Evolutionary conservation across 2,329 filamentous ascomycete species (phyloP).

Genomic region (Verticillium klebahnii): DNA sequence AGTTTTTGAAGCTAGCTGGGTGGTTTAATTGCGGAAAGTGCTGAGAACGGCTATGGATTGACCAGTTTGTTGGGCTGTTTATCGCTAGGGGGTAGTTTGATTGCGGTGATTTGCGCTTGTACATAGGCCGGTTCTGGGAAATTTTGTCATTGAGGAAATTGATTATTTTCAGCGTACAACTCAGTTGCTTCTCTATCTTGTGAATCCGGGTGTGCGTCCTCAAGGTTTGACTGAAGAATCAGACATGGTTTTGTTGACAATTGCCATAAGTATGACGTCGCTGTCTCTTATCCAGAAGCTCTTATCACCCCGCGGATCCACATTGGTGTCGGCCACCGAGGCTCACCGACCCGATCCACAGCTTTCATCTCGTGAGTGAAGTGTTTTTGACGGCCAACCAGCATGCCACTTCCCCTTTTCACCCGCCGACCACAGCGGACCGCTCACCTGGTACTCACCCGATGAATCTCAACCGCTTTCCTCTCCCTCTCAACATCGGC

Average conservation of each 20-base stretch:
- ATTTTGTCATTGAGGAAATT: not conserved
- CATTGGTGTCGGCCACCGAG: not conserved
- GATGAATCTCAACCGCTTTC: conserved; percentile 40
- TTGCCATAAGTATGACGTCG: not conserved
- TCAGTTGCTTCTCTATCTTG: no score
- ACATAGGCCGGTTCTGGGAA: not conserved
- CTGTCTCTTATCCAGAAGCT: not conserved
- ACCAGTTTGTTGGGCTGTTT: not conserved
- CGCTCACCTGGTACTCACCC: not conserved
- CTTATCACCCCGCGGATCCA: not conserved
- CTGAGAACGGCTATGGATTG: not conserved
- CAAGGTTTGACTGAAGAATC: not conserved
- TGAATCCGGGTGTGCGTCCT: no score
- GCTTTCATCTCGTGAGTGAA: not conserved
- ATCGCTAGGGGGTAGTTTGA: not conserved
- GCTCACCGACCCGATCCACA: not conserved
- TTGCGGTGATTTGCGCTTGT: not conserved
- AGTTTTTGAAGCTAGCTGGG: not conserved
- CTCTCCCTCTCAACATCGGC: conserved; percentile 64
- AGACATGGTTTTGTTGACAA: not conserved
- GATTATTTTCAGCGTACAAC: not conserved
- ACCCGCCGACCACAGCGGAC: not conserved
- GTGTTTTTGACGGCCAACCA: not conserved
- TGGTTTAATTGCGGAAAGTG: not conserved
- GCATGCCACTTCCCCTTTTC: not conserved